These are phyloP conservation scores for Boletellus sp. DNA, from an alignment of 768 basidiomycete genomes.

Conservation along the genomic window DNA sequence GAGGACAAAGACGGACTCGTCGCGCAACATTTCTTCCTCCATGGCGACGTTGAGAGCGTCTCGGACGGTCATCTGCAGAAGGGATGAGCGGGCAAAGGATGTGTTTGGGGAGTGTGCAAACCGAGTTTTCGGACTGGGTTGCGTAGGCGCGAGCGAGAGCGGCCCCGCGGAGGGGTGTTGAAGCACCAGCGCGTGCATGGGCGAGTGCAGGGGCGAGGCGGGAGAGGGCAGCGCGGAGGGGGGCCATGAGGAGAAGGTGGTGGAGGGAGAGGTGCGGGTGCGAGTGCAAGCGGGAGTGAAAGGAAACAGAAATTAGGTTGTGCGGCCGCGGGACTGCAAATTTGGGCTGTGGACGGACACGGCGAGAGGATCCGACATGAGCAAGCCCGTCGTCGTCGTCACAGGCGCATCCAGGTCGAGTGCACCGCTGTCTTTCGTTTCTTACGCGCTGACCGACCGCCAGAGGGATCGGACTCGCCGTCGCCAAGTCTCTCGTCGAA, in stretches of 20 bases:
- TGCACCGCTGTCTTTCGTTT: background rate
- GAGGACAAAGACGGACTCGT: constrained; percentile 90
- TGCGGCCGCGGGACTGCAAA: background rate
- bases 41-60: constrained; percentile 97
- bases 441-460: constrained; percentile 1
- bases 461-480: constrained; percentile 78
- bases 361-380: constrained; percentile 16
- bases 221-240: constrained; percentile 56
- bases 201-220: constrained; percentile 53
- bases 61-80: constrained; percentile 87
- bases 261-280: constrained; percentile 7
- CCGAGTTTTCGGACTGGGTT: constrained; percentile 49
- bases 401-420: constrained; percentile 81
- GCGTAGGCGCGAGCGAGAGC: constrained; percentile 60
- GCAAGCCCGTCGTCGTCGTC: constrained; percentile 63
- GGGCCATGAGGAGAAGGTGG: constrained; percentile 44
- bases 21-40: constrained; percentile 99
- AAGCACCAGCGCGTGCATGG: constrained; percentile 41
- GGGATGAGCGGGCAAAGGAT: constrained; percentile 17
- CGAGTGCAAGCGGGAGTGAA: background rate
- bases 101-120: constrained; percentile 32
- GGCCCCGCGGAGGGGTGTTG: constrained; percentile 40
- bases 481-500: constrained; percentile 60
- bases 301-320: no score
- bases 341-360: constrained; percentile 25